These are phyloP conservation scores for Podaxis sp. DNA, from an alignment of 768 basidiomycete genomes.

Conservation along the genomic window DNA sequence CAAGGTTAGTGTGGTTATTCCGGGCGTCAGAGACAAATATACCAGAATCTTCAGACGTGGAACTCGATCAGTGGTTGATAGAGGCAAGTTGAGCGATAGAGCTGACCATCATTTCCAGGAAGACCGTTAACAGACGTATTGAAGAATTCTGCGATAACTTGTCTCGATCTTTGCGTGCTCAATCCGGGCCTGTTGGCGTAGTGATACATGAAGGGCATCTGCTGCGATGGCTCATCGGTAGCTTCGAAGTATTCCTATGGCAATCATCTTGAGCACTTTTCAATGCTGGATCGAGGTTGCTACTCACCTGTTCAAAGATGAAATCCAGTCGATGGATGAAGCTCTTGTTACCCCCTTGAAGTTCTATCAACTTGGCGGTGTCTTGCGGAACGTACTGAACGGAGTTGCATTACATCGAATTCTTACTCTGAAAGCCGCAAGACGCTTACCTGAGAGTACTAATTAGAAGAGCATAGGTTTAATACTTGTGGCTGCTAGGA, in stretches of 20 bases:
- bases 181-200: conserved; percentile 61
- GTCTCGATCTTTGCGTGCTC: conserved; percentile 55
- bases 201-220: conserved; percentile 72
- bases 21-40: not conserved
- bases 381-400: conserved; percentile 64
- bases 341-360: conserved; percentile 56
- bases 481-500: not conserved
- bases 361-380: conserved; percentile 56
- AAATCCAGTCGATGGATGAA: conserved; percentile 58
- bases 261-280: not conserved
- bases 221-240: conserved; percentile 65
- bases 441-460: conserved; percentile 56
- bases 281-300: not conserved
- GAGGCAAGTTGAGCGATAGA: not conserved
- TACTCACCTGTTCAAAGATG: conserved; percentile 50
- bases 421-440: not conserved
- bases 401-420: not conserved
- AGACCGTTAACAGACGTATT: conserved; percentile 57
- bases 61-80: not conserved
- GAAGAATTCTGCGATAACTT: conserved; percentile 55
- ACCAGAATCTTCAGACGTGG: conserved; percentile 26
- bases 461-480: conserved; percentile 3
- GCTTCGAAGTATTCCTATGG: conserved; percentile 57
- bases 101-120: conserved; percentile 64
- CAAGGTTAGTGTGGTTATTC: not conserved